Evolutionary conservation across 345 rosid genomes (phyloP).

Genomic region (Moricandia arvensis): DNA sequence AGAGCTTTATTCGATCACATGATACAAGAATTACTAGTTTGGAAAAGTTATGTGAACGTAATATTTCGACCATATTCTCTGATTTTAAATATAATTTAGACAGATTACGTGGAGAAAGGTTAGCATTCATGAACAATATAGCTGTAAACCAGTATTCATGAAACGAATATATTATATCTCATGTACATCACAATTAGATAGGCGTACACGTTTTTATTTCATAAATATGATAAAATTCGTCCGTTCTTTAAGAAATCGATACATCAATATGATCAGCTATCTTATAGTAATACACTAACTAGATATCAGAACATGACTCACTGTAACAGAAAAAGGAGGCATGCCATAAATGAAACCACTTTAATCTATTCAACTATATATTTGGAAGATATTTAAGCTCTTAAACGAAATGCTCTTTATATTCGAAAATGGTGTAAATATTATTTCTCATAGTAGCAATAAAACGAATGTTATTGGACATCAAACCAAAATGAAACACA

Average conservation of each 20-base stretch:
- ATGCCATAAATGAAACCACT: constrained; percentile 14
- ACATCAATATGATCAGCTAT: not conserved
- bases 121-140: not conserved
- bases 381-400: not conserved
- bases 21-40: not conserved
- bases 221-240: not conserved
- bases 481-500: not conserved
- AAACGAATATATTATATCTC: not conserved
- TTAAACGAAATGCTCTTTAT: not conserved
- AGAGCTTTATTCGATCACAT: not conserved
- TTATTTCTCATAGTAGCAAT: not conserved
- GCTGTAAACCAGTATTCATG: not conserved
- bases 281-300: not conserved
- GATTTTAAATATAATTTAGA: not conserved
- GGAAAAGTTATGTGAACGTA: not conserved
- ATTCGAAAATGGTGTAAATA: constrained; percentile 3
- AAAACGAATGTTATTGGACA: not conserved
- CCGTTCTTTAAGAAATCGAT: not conserved
- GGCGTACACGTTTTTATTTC: not conserved
- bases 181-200: not conserved
- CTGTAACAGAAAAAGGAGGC: constrained; percentile 19
- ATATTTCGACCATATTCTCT: not conserved
- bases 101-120: not conserved
- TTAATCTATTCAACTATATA: not conserved
- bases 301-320: constrained; percentile 5